phyloP scores from a whole-genome alignment of 2,329 filamentous ascomycete species.

The Fusarium sp. region DNA sequence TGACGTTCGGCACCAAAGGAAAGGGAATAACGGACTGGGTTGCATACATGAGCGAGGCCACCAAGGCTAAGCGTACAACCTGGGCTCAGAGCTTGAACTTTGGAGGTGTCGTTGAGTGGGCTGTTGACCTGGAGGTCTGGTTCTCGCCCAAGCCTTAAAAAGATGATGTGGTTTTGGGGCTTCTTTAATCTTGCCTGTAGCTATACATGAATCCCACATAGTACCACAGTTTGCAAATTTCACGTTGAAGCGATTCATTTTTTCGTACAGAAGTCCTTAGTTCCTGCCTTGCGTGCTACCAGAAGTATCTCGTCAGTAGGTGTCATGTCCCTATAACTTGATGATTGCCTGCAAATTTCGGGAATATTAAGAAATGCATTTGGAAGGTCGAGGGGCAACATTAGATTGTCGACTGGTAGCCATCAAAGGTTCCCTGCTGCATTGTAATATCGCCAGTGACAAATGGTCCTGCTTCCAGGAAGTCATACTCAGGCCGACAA shows the following conservation, averaged over 20 bases:
- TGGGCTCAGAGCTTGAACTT: slow-evolving; percentile 44
- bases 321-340: too few species aligned
- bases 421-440: too few species aligned
- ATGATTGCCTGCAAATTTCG: too few species aligned
- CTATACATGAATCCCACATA: neutral
- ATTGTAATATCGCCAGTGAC: too few species aligned
- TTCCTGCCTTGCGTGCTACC: too few species aligned
- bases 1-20: slow-evolving; percentile 36
- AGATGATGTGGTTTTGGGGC: neutral
- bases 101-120: slow-evolving; percentile 48
- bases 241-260: neutral
- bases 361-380: too few species aligned
- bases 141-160: slow-evolving; percentile 34
- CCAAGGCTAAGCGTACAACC: slow-evolving; percentile 36
- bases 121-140: slow-evolving; percentile 45
- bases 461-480: too few species aligned
- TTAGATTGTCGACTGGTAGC: too few species aligned
- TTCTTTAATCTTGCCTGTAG: slow-evolving; percentile 21
- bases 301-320: too few species aligned
- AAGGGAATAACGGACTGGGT: slow-evolving; percentile 46
- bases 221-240: neutral
- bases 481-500: too few species aligned
- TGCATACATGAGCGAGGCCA: slow-evolving; percentile 45
- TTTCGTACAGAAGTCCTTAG: neutral
- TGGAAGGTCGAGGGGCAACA: too few species aligned